phyloP scores from a whole-genome alignment of 139 green algal species.

The Micromonas commoda region DNA sequence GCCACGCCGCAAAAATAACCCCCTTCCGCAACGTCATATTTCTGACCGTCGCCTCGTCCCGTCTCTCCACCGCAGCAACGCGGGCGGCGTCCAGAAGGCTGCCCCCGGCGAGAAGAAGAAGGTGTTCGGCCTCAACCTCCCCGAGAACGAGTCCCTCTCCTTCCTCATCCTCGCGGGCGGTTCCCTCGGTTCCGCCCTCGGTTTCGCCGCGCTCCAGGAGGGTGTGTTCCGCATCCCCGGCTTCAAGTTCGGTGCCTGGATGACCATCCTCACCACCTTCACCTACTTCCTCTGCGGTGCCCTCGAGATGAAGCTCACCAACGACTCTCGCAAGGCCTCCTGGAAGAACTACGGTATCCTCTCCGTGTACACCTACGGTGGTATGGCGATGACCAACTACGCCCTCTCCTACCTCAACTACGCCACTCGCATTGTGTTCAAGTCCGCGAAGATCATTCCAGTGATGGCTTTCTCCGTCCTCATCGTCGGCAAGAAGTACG shows the following conservation, averaged over 20 bases:
- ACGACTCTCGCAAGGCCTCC: constrained; percentile 16
- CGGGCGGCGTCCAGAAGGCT: constrained; percentile 17
- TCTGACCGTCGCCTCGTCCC: background rate
- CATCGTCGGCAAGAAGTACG: constrained; percentile 43
- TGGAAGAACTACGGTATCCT: constrained; percentile 49
- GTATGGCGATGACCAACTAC: constrained; percentile 59
- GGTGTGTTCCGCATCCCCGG: constrained; percentile 50
- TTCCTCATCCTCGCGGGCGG: constrained; percentile 27
- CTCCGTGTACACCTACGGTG: constrained; percentile 44
- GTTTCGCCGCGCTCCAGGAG: constrained; percentile 56
- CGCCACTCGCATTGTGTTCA: constrained; percentile 58
- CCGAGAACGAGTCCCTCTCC: background rate
- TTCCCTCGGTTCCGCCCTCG: constrained; percentile 36
- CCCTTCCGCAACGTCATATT: too few species aligned
- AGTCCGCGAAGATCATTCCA: constrained; percentile 54
- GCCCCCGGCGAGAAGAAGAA: constrained; percentile 8
- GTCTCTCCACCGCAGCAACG: background rate
- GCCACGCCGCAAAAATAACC: too few species aligned
- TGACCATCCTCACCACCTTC: constrained; percentile 55
- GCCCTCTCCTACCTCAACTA: constrained; percentile 62
- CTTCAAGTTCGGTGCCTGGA: constrained; percentile 56
- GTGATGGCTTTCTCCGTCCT: constrained; percentile 52
- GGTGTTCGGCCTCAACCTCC: constrained; percentile 22
- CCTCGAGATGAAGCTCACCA: constrained; percentile 40
- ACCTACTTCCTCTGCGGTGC: constrained; percentile 46